These are phyloP conservation scores for Dactylella cylindrospora DNA, from an alignment of 2,329 filamentous ascomycete species.

Conservation along the genomic window DNA sequence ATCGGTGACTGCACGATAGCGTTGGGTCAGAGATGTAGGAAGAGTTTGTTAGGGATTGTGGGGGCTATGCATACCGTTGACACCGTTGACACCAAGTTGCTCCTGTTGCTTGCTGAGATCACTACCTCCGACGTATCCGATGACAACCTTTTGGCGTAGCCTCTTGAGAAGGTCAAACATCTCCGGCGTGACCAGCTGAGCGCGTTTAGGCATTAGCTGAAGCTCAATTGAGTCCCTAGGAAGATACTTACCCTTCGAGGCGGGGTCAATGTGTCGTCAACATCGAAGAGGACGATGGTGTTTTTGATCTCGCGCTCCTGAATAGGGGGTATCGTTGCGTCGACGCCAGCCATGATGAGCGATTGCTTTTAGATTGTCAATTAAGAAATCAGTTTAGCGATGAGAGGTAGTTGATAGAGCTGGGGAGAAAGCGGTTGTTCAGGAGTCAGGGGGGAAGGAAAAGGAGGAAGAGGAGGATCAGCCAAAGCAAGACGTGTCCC, in stretches of 20 bases:
- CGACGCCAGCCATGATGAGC: background rate
- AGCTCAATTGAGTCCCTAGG: constrained; percentile 9
- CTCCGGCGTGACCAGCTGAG: constrained; percentile 70
- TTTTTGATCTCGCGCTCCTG: constrained; percentile 78
- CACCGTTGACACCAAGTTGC: constrained; percentile 66
- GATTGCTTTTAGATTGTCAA: no score
- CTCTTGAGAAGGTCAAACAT: constrained; percentile 77
- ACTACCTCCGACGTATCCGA: constrained; percentile 90
- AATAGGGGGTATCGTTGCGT: constrained; percentile 17
- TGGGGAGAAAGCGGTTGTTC: no score
- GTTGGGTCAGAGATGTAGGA: constrained; percentile 53
- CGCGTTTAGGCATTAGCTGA: constrained; percentile 10
- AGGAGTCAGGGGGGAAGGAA: background rate
- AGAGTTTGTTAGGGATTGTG: background rate
- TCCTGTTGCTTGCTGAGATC: constrained; percentile 94
- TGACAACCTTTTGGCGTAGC: constrained; percentile 82
- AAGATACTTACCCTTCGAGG: constrained; percentile 68
- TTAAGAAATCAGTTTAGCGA: no score
- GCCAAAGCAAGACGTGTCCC: constrained; percentile 30
- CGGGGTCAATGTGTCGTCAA: constrained; percentile 86
- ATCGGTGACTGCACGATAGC: constrained; percentile 66
- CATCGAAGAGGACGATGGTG: constrained; percentile 94
- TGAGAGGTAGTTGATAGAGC: no score
- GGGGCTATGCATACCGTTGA: constrained; percentile 43
- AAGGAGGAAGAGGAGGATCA: constrained; percentile 16